phyloP scores from a whole-genome alignment of 495 filamentous ascomycete species.

The Usnea hakonensis region DNA sequence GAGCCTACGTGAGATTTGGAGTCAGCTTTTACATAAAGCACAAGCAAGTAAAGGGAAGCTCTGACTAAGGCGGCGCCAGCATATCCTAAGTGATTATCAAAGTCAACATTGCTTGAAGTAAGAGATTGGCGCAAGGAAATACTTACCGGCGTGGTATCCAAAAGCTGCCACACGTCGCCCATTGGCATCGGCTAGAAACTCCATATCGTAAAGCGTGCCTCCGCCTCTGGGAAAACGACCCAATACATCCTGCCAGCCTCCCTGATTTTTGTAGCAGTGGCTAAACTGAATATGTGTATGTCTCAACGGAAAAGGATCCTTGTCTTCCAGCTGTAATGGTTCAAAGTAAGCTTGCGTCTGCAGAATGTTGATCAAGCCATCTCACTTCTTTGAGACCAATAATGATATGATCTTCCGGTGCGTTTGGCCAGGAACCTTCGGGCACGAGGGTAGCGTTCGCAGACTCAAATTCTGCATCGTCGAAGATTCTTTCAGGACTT shows the following conservation, averaged over 20 bases:
- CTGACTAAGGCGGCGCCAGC: slow-evolving; percentile 57
- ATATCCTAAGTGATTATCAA: slow-evolving; percentile 9
- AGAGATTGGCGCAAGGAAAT: too few species aligned
- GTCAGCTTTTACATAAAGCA: too few species aligned
- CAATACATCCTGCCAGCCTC: slow-evolving; percentile 75
- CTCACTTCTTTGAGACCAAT: slow-evolving; percentile 96
- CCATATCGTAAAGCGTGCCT: slow-evolving; percentile 79
- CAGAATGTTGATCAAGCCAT: too few species aligned
- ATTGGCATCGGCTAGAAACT: slow-evolving; percentile 74
- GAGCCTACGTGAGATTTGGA: too few species aligned
- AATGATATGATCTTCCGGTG: slow-evolving; percentile 67
- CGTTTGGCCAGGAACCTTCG: slow-evolving; percentile 71
- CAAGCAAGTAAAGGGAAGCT: too few species aligned
- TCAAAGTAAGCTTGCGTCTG: too few species aligned
- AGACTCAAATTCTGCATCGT: slow-evolving; percentile 50
- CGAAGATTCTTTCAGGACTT: slow-evolving; percentile 74
- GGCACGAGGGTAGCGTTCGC: slow-evolving; percentile 71
- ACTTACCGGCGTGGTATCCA: slow-evolving; percentile 1
- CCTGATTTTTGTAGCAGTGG: slow-evolving; percentile 80
- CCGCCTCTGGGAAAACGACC: slow-evolving; percentile 73
- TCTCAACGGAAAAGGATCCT: slow-evolving; percentile 61
- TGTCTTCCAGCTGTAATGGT: slow-evolving; percentile 79
- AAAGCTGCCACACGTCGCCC: slow-evolving; percentile 48
- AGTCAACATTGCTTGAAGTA: neutral
- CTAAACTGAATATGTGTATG: slow-evolving; percentile 63